Percentiles rank a stretch among this genome's conserved stretches.
These are phyloP conservation scores for Mycena citricolor DNA, from an alignment of 1,284 basidiomycete genomes.

Conservation along the genomic window DNA sequence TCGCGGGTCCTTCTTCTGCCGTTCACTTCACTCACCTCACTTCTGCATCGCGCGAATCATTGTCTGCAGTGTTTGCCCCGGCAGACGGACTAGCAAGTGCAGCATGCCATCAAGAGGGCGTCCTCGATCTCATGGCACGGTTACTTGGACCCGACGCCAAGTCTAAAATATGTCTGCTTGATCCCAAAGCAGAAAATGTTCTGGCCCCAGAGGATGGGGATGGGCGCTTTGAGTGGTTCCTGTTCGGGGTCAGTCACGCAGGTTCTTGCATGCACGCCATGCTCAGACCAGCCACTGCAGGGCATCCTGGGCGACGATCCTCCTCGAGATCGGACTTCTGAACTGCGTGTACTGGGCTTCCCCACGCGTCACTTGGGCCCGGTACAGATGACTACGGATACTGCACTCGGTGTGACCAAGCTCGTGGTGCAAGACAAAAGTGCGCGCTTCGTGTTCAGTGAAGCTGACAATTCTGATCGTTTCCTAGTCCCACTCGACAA, in stretches of 20 bases:
- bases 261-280: neutral
- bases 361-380: constrained; percentile 80
- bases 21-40: constrained; percentile 89
- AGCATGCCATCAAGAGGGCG: constrained; percentile 58
- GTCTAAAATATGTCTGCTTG: constrained; percentile 79
- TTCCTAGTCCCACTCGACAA: constrained; percentile 58
- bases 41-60: constrained; percentile 57
- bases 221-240: constrained; percentile 76
- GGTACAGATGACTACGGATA: constrained; percentile 98
- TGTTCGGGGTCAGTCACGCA: constrained; percentile 80
- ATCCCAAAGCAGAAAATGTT: constrained; percentile 75
- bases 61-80: constrained; percentile 45
- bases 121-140: constrained; percentile 64
- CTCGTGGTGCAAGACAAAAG: constrained; percentile 79
- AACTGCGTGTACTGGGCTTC: constrained; percentile 86
- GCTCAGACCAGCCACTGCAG: constrained; percentile 32
- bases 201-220: constrained; percentile 77
- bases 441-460: constrained; percentile 31
- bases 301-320: constrained; percentile 85
- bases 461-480: constrained; percentile 2
- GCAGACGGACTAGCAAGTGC: constrained; percentile 43
- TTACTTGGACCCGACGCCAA: constrained; percentile 40
- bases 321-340: constrained; percentile 84
- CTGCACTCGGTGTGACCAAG: constrained; percentile 92
- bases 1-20: constrained; percentile 64